Evolutionary conservation across 495 filamentous ascomycete genomes (phyloP), one percentile per base, ranked within the genome.

Genomic region (Pyronema omphalodes): DNA sequence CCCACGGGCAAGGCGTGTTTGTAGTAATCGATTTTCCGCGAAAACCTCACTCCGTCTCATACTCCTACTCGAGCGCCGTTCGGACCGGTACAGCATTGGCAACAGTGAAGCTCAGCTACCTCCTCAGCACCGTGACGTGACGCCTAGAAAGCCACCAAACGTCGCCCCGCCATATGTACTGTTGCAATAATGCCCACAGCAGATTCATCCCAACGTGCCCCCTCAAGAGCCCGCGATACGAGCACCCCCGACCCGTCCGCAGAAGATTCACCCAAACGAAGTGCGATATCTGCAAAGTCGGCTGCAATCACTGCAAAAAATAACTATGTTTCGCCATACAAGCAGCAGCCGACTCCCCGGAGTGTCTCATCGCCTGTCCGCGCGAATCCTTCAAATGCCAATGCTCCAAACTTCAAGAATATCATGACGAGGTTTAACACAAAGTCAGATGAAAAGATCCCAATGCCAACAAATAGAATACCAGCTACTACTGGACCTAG

Each of bases 361-460:
- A 65, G 62, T 8, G 58, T 58, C 36, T 65, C 62, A 9, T 56
- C 62, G 1, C 62, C 62, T 14, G 37, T 58, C 33, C 52, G 51
- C 36, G 19, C 58, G 36, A 52, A 39, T 60, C 15, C 56, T 18
- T 3, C 49, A 35, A 53, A 62, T 55, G 54, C 57, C 33, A 70
- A 76, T 58, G 66, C 75, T 5, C 74, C 74, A 9, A 65, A 65
- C 9, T 77, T 81, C 62, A 77, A 75, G 67, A 74, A 81, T 43
- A 71, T 82, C 17, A 70, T 80, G 44, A 74, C 76, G 63, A 74
- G 71, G 34, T 81, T 82, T 66, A 77, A 82, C 60, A 73, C 75
- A 45, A 73, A 67, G 45, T 62, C 68, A 29, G 75, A 79, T 60
- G 69, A 76, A 52, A 66, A 76, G 37, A 68, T 75, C 9, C 76